Evolutionary conservation across 2,329 filamentous ascomycete genomes (phyloP).

Genomic region (Paraphaeosphaeria sporulosa): DNA sequence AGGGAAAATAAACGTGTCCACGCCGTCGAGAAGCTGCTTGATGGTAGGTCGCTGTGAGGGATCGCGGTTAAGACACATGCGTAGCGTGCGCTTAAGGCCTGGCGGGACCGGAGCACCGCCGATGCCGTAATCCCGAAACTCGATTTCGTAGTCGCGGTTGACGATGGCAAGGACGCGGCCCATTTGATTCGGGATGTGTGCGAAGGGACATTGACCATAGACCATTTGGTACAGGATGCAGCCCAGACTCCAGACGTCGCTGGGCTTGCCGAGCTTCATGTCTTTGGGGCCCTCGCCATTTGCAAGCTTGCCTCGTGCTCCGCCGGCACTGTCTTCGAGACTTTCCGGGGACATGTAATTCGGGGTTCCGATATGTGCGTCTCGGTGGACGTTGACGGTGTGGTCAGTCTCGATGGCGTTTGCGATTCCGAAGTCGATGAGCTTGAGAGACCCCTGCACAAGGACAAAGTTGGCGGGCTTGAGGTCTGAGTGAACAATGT

Average conservation of each 20-base stretch:
- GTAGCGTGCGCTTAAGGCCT: constrained; percentile 63
- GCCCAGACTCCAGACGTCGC: constrained; percentile 93
- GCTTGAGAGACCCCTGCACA: constrained; percentile 86
- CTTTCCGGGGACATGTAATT: constrained; percentile 99
- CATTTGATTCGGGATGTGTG: constrained; percentile 87
- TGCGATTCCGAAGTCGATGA: constrained; percentile 98
- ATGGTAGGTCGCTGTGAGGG: constrained; percentile 64
- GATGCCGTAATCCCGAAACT: constrained; percentile 73
- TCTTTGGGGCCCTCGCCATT: constrained; percentile 65
- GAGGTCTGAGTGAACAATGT: constrained; percentile 95
- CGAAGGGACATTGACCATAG: constrained; percentile 95
- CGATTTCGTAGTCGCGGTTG: constrained; percentile 76
- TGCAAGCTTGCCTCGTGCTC: constrained; percentile 51
- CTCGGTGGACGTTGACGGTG: constrained; percentile 96
- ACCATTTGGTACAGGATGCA: constrained; percentile 99
- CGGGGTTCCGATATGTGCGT: constrained; percentile 92
- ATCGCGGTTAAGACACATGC: constrained; percentile 66
- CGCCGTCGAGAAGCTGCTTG: constrained; percentile 62
- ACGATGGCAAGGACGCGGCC: constrained; percentile 87
- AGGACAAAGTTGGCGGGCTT: constrained; percentile 98
- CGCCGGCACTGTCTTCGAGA: constrained; percentile 82
- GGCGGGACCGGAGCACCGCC: constrained; percentile 67
- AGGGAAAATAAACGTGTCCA: constrained; percentile 66
- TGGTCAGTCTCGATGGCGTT: constrained; percentile 96
- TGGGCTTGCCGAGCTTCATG: constrained; percentile 95